Evolutionary conservation across 2,329 filamentous ascomycete genomes (phyloP), one percentile per base, ranked within the genome.

Genomic region (Colletotrichum filicis): DNA sequence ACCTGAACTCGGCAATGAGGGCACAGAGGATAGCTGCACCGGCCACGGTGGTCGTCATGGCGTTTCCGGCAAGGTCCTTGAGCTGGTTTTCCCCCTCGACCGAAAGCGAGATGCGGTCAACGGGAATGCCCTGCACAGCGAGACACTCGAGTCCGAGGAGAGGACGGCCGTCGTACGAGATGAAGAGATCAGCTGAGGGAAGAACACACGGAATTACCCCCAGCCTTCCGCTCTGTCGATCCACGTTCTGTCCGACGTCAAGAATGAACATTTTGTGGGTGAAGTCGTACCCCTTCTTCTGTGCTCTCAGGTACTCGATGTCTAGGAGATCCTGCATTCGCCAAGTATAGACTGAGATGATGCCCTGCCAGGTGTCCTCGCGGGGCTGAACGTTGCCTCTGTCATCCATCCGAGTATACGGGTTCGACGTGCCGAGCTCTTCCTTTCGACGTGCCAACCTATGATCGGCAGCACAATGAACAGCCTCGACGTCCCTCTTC

Each of bases 21-120:
- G 90, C 87, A 1, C 90, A 84, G 2, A 94, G 77, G 1, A 93
- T 86, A 0, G 89, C 88, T 1, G 88, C 85, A 3, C 91, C 92
- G 11, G 95, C 90, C 1, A 95, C 92, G 0, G 93, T 93, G 0
- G 90, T 90, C 1, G 89, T 91, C 94, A 96, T 96, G 0, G 94
- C 94, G 79, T 97, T 96, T 0, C 94, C 94, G 2, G 92, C 93
- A 2, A 96, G 83, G 75, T 95, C 90, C 74, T 92, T 90, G 2
- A 94, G 83, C 22, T 95, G 84, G 1, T 82, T 80, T 59, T 91
- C 85, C 0, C 86, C 88, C 76, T 95, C 91, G 9, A 87, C 87
- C 0, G 89, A 91, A n/a, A 95, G 85, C 0, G 90, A 83, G 12
- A 95, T 83, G 61, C 87, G 86, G 66, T 91, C 82, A 1, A 92